Base-by-base conservation (phyloP, 1,284 basidiomycete species). In the Hemileia vastatrix region DNA sequence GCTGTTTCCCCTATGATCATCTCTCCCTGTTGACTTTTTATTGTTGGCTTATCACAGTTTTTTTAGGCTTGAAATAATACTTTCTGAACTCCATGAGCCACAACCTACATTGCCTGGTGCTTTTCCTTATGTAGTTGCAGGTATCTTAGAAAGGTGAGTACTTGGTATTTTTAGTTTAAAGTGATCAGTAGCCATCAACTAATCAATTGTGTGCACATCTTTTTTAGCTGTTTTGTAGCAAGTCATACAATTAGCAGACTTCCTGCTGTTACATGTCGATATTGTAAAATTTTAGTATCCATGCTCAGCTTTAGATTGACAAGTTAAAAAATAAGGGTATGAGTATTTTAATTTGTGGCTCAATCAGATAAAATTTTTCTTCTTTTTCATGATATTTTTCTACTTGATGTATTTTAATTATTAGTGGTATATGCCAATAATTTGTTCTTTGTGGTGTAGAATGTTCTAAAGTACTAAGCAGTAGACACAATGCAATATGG, bases 371-470 rank as follows among this genome's bases (percentile, higher is more conserved):
- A 19, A 11, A 15, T 11, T 2, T 44, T 31, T 24, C 9, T 18
- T 54, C 8, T 21, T 54, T n/a, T 40, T 32, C 33, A 1, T 40
- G 9, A 8, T 47, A 6, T 45, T 0, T 8, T 24, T 21, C 9
- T 1, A 11, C 9, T 11, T 18, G 15, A 33, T 54, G 11, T 64
- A 3, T 2, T n/a, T n/a, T 3, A n/a, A 2, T 40, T 18, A 23
- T 21, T 1, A 70, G 72, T 71, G 27, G 79, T 81, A 11, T 81
- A 80, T 71, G 79, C 80, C 64, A 81, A 81, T 66, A 80, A 78
- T 4, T 72, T 81, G 24, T 70, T 79, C 32, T 81, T 81, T 70
- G 77, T 77, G 13, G 79, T n/a, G n/a, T n/a, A n/a, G n/a, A n/a
- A n/a, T n/a, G n/a, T n/a, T n/a, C n/a, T n/a, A n/a, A n/a, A n/a